Evolutionary conservation across 2,329 filamentous ascomycete genomes (phyloP).

Genomic region (Fusarium sp.): DNA sequence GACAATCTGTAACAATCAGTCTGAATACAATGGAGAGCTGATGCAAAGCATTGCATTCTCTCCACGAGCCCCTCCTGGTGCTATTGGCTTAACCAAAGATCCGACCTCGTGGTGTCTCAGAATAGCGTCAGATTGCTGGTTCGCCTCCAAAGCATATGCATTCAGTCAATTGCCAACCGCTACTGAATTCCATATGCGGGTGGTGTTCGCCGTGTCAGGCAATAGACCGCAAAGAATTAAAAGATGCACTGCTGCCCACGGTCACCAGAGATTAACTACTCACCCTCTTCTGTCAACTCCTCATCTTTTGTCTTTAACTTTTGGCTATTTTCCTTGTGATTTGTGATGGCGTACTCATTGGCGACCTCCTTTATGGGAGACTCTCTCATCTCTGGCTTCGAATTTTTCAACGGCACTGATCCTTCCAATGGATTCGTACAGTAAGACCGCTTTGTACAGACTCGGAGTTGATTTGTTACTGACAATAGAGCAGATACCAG

Average conservation of each 20-base stretch:
- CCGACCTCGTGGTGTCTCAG: constrained; percentile 44
- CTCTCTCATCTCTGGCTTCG: constrained; percentile 62
- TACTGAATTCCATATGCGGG: constrained; percentile 41
- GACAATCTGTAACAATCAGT: constrained; percentile 6
- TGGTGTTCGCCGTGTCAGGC: constrained; percentile 22
- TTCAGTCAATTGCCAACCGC: constrained; percentile 34
- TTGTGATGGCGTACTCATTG: constrained; percentile 58
- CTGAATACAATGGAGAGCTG: constrained; percentile 18
- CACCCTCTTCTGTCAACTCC: constrained; percentile 17
- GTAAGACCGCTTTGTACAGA: constrained; percentile 60
- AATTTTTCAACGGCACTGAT: constrained; percentile 66
- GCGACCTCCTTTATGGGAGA: constrained; percentile 59
- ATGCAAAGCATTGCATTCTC: constrained; percentile 43
- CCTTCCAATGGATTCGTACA: constrained; percentile 76
- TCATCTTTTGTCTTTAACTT: constrained; percentile 20
- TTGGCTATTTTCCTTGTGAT: constrained; percentile 18
- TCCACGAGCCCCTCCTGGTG: constrained; percentile 3
- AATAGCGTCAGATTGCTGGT: constrained; percentile 17
- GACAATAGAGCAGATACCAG: constrained; percentile 57
- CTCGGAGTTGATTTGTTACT: constrained; percentile 28
- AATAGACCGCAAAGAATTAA: constrained; percentile 41
- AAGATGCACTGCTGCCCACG: constrained; percentile 22
- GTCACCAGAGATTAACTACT: constrained; percentile 16
- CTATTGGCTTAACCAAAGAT: constrained; percentile 22
- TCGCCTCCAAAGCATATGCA: constrained; percentile 43